These are phyloP conservation scores for Ustilago cynodontis DNA, from an alignment of 1,284 basidiomycete genomes.

Conservation along the genomic window DNA sequence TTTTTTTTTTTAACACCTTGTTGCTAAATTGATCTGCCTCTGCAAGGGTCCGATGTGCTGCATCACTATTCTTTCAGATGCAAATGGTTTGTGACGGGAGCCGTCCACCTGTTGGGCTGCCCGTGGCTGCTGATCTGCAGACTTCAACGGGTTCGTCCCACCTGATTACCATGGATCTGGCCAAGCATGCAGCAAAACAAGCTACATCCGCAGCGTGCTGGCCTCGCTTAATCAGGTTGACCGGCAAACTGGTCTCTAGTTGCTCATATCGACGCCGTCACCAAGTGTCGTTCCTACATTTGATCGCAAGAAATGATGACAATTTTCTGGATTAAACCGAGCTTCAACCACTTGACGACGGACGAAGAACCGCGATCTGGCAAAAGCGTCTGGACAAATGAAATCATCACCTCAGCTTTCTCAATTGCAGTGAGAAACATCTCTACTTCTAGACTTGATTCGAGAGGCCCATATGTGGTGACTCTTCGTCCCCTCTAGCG, in stretches of 20 bases:
- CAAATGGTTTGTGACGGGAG: background rate
- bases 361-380: no score
- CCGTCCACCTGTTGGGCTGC: background rate
- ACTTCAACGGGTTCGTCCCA: background rate
- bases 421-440: no score
- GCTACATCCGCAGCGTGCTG: background rate
- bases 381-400: no score
- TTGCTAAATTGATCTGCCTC: background rate
- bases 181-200: background rate
- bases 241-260: no score
- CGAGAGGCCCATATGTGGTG: no score
- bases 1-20: background rate
- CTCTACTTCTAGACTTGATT: no score
- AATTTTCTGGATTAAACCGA: no score
- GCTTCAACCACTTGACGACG: no score
- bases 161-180: background rate
- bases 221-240: no score
- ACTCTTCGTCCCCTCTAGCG: background rate
- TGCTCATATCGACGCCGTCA: background rate
- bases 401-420: no score
- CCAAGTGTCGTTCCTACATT: no score
- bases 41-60: constrained; percentile 2
- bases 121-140: background rate
- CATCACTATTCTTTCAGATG: background rate
- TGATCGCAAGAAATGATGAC: no score